A percentile compares a stretch with the other conserved stretches of the same genome.
phyloP scores from a whole-genome alignment of 2,329 filamentous ascomycete genomes.

The Neonectria punicea region DNA sequence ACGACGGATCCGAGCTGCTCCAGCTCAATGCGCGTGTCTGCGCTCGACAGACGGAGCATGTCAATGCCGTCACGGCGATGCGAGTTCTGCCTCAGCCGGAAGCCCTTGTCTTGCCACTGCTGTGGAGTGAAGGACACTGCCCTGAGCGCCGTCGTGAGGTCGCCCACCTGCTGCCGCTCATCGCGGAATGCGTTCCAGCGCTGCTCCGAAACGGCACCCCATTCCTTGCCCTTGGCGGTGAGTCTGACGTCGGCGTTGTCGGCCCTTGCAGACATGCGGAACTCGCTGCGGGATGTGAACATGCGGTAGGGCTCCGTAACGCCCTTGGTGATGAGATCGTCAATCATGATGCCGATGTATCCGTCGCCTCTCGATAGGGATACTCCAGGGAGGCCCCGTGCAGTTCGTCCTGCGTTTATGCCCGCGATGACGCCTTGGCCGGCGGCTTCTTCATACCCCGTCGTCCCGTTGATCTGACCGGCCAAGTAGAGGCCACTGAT shows the following conservation, averaged over 20 bases:
- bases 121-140: constrained; percentile 67
- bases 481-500: constrained; percentile 91
- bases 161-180: constrained; percentile 73
- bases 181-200: constrained; percentile 79
- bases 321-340: constrained; percentile 95
- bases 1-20: constrained; percentile 67
- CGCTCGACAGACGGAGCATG: constrained; percentile 75
- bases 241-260: constrained; percentile 94
- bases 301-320: constrained; percentile 98
- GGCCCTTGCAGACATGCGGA: constrained; percentile 88
- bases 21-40: constrained; percentile 56
- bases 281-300: constrained; percentile 97
- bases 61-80: constrained; percentile 79
- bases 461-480: constrained; percentile 98
- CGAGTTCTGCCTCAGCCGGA: constrained; percentile 74
- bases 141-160: constrained; percentile 71
- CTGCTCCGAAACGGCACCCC: constrained; percentile 80
- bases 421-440: constrained; percentile 93
- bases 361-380: constrained; percentile 84
- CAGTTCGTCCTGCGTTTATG: constrained; percentile 89
- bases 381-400: constrained; percentile 72
- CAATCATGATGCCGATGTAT: constrained; percentile 99
- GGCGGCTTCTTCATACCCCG: constrained; percentile 96
- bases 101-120: constrained; percentile 76
- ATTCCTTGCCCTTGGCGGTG: constrained; percentile 78